Conservation (phyloP, 371 early-diverging fungal genomes). For the Lichtheimia ornata region DNA sequence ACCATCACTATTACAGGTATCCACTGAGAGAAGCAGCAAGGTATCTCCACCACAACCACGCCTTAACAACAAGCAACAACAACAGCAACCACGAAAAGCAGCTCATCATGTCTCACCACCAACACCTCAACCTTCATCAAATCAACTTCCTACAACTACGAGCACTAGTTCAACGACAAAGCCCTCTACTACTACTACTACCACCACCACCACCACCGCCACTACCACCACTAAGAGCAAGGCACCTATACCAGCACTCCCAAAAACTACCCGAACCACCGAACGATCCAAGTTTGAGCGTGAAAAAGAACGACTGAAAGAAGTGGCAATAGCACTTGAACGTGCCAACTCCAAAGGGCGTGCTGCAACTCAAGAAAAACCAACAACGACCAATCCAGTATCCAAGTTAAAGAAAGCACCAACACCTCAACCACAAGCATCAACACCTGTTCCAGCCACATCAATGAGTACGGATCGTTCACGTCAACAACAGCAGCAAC, state of each 20-base stretch:
- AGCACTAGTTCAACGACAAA: too few species aligned
- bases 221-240: not conserved
- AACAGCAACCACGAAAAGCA: too few species aligned
- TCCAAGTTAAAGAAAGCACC: too few species aligned
- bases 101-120: slow-evolving; percentile 9
- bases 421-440: not conserved
- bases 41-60: too few species aligned
- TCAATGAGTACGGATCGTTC: too few species aligned
- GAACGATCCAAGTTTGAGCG: slow-evolving; percentile 8
- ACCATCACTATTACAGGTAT: too few species aligned
- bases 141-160: too few species aligned
- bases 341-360: slow-evolving; percentile 2
- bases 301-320: slow-evolving; percentile 14
- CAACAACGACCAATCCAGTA: not conserved
- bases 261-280: slow-evolving; percentile 4
- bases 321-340: slow-evolving; percentile 8
- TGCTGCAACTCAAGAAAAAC: not conserved
- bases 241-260: not conserved
- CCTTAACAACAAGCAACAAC: too few species aligned
- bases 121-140: slow-evolving; percentile 16
- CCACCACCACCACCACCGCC: not conserved
- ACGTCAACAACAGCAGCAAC: too few species aligned
- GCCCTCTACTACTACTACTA: not conserved
- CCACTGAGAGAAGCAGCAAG: too few species aligned
- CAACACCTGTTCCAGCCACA: too few species aligned